Evolutionary conservation across 2,329 filamentous ascomycete species (phyloP), one percentile per base, ranked within the genome.

Genomic region (Endoconidiophora polonica): DNA sequence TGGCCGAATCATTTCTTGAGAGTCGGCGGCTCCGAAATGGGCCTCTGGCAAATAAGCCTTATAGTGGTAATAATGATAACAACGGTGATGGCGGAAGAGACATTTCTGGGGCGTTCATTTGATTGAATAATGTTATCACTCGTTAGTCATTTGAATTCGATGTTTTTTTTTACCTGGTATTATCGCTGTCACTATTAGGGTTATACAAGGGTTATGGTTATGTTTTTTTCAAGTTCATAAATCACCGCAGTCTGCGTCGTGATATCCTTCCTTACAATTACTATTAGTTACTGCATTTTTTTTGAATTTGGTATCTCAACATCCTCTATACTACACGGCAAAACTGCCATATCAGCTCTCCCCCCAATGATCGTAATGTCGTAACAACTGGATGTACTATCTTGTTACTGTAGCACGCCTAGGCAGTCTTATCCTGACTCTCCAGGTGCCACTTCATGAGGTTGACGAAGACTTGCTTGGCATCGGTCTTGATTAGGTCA

Each of bases 391-490:
- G 26, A 33, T 33, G 26, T 33, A 33, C 7, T 33, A 33, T 9
- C 16, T 10, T 33, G 12, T 33, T 10, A 9, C 26, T 10, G 26
- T 33, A 33, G 26, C 12, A 10, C 7, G 3, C 33, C 39, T 37
- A 49, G 1, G 20, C 29, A 7, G 16, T 36, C 39, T 51, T 49
- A 23, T 43, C 43, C 18, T 50, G 45, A 38, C 37, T 40, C 14
- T 60, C 67, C 60, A 94, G 62, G 67, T 93, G 84, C 87, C 88
- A 95, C 58, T 74, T 74, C 65, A 94, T 86, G 10, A 93, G 71
- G 63, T 83, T 85, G 58, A 73, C 68, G 56, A 90, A 94, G 14
- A 84, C 69, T 9, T 73, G 73, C 70, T 93, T 94, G 7, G 75
- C 87, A 55, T 69, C 63, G 2, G 68, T 70, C 62, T 91, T 81